Evolutionary conservation across 441 rosid species (phyloP).

Genomic region (Eutrema salsugineum): DNA sequence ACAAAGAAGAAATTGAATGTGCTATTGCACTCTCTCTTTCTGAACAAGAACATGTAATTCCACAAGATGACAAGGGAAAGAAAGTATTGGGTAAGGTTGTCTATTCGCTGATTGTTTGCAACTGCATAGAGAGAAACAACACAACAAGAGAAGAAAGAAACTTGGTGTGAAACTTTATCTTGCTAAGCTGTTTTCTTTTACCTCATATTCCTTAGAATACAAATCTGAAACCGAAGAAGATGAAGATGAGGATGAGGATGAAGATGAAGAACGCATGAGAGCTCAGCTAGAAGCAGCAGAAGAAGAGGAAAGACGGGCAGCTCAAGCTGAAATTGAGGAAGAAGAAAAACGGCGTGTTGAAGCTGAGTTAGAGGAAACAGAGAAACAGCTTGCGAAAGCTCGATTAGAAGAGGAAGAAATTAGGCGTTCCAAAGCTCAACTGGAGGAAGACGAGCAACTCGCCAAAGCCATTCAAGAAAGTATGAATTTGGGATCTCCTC

Average conservation of each 20-base stretch:
- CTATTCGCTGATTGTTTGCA: not conserved
- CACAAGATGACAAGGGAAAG: slow-evolving; percentile 34
- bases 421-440: slow-evolving; percentile 41
- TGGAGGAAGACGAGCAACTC: slow-evolving; percentile 66
- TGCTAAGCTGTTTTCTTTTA: slow-evolving; percentile 2
- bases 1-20: slow-evolving; percentile 71
- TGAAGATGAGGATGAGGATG: slow-evolving; percentile 30
- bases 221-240: slow-evolving; percentile 39
- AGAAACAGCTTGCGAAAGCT: slow-evolving; percentile 80
- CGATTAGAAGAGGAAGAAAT: slow-evolving; percentile 57
- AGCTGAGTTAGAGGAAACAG: slow-evolving; percentile 62
- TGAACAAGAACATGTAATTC: slow-evolving; percentile 52
- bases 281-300: slow-evolving; percentile 37
- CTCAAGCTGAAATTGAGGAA: slow-evolving; percentile 42
- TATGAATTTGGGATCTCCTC: slow-evolving; percentile 50
- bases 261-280: slow-evolving; percentile 36
- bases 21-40: slow-evolving; percentile 84
- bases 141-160: not conserved
- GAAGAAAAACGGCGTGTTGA: slow-evolving; percentile 39
- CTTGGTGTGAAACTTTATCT: slow-evolving; percentile 6
- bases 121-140: not conserved
- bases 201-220: not conserved
- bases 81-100: slow-evolving; percentile 47
- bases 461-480: slow-evolving; percentile 77
- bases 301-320: slow-evolving; percentile 38